Evolutionary conservation across 2,329 filamentous ascomycete genomes (phyloP).

Genomic region (Byssothecium circinans): DNA sequence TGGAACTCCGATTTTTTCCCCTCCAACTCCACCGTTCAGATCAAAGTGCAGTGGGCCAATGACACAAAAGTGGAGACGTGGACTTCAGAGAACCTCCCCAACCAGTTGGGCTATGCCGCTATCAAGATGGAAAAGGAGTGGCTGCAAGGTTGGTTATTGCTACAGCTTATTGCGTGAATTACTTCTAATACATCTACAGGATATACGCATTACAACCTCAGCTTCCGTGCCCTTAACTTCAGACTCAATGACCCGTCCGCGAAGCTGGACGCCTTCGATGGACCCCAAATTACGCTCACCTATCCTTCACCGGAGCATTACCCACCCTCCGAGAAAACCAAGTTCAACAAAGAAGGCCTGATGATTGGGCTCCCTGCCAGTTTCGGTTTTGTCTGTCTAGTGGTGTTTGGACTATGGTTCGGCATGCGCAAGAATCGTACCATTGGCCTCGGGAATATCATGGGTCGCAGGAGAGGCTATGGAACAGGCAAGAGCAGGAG

Average conservation of each 20-base stretch:
- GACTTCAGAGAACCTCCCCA: constrained; percentile 40
- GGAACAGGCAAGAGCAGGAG: constrained; percentile 39
- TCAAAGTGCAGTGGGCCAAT: constrained; percentile 41
- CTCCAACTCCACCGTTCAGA: constrained; percentile 25
- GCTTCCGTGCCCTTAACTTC: constrained; percentile 40
- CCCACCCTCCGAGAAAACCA: constrained; percentile 25
- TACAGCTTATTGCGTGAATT: background rate
- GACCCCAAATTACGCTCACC: constrained; percentile 42
- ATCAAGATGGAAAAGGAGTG: constrained; percentile 45
- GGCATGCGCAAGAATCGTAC: constrained; percentile 46
- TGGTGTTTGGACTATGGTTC: constrained; percentile 44
- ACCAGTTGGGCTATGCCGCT: constrained; percentile 44
- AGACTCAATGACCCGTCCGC: constrained; percentile 20
- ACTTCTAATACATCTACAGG: constrained; percentile 3
- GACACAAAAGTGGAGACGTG: constrained; percentile 38
- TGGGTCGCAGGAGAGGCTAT: constrained; percentile 43
- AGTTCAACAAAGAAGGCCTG: constrained; percentile 39
- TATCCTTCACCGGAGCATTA: constrained; percentile 41
- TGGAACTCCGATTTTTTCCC: constrained; percentile 25
- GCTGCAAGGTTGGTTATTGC: constrained; percentile 37
- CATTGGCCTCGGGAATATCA: constrained; percentile 42
- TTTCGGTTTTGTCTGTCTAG: constrained; percentile 40
- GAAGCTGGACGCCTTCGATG: constrained; percentile 29
- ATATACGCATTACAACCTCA: constrained; percentile 41
- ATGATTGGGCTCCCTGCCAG: constrained; percentile 47